These are phyloP conservation scores for Pleurotus giganteus DNA, from an alignment of 768 basidiomycete species.

Conservation along the genomic window DNA sequence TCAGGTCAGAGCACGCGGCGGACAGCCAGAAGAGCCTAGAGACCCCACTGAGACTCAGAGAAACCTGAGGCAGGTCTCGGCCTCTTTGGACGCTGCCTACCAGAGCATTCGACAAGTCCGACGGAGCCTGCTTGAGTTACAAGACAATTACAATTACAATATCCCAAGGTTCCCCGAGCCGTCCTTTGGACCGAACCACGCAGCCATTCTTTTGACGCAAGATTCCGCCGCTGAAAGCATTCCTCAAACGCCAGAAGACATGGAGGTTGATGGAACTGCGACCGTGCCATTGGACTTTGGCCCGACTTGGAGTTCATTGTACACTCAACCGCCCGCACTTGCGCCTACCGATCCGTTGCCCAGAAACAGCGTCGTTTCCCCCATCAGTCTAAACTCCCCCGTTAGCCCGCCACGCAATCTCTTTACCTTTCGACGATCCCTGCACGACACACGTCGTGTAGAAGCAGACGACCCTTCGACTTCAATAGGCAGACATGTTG, in stretches of 20 bases:
- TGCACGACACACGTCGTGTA: constrained; percentile 24
- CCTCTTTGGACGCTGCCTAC: constrained; percentile 54
- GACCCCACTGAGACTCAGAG: constrained; percentile 29
- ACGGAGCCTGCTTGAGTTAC: constrained; percentile 44
- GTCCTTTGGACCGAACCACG: constrained; percentile 38
- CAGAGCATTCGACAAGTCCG: constrained; percentile 54
- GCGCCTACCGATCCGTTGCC: constrained; percentile 7
- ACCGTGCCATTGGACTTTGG: neutral
- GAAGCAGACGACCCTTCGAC: constrained; percentile 35
- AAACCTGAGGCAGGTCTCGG: constrained; percentile 47
- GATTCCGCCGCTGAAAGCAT: constrained; percentile 7
- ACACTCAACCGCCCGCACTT: constrained; percentile 3
- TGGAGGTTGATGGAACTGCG: neutral
- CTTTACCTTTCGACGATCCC: constrained; percentile 21
- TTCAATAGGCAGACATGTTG: constrained; percentile 36
- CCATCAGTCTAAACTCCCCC: constrained; percentile 17
- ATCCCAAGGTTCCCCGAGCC: constrained; percentile 17
- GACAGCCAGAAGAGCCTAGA: constrained; percentile 8
- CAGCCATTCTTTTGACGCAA: constrained; percentile 33
- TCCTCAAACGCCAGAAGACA: neutral
- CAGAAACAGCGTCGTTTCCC: constrained; percentile 15
- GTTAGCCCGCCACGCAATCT: constrained; percentile 16
- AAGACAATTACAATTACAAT: constrained; percentile 22
- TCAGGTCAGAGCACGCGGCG: constrained; percentile 13
- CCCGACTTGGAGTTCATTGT: neutral